Evolutionary conservation across 805 yeast genomes (phyloP), one percentile per base, ranked within the genome.

Genomic region (Metschnikowia noctiluminum): DNA sequence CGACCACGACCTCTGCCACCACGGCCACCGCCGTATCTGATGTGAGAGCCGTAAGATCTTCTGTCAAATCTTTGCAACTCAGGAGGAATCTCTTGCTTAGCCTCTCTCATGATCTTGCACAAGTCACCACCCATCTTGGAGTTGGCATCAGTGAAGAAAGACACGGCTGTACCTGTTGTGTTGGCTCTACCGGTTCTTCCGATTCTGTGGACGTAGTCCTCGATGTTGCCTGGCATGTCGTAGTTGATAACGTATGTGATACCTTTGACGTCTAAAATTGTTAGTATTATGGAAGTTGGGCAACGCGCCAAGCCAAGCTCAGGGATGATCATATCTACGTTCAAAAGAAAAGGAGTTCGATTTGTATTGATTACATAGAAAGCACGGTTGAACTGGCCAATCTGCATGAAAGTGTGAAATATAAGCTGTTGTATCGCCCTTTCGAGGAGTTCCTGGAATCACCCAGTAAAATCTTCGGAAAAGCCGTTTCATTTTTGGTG

Each of bases 141-240:
- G 78, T 90, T 89, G 57, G 78, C 91, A 56, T 82, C 87, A 51
- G 97, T 89, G 81, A 94, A 94, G 70, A 92, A 82, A 8, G 98
- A 89, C 58, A 90, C 82, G 48, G 99, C 97, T 54, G 94, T 91
- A 80, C 99, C 99, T 54, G 79, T 78, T 54, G 90, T 84, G 70
- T 98, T 98, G 59, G 97, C 99, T 82, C 99, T 89, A 70, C 99
- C 99, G 57, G 99, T 91, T 82, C 97, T 91, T 72, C 99, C 99
- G 66, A 92, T 94, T 77, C 99, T 84, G 72, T 92, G 99, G 55
- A 92, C 97, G 70, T 92, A 92, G 76, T 94, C 98, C 79, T 94
- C 99, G 66, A 91, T 89, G 75, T 92, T 92, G 72, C 89, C 90
- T 65, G 99, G 98, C 91, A 92, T 92, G 71, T 92, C 98, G 65